A percentile compares a stretch with the other conserved stretches of the same genome.
Evolutionary conservation across 1,284 basidiomycete species (phyloP).

Genomic region (Malassezia pachydermatis): DNA sequence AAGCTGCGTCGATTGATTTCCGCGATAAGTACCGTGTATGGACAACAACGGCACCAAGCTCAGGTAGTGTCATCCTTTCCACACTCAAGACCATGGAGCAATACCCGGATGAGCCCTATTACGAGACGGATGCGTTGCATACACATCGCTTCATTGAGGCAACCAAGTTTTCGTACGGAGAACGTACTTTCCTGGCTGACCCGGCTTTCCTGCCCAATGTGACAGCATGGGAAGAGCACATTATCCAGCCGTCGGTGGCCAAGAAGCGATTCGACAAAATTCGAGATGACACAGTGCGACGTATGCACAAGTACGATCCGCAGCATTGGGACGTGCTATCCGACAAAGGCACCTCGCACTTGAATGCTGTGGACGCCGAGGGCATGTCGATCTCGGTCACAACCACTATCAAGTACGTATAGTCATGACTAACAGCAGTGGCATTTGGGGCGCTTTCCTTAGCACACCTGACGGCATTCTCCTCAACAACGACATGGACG

Average conservation of each 20-base stretch:
- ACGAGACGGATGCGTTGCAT: constrained; percentile 26
- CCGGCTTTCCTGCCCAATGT: constrained; percentile 50
- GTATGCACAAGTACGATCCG: constrained; percentile 47
- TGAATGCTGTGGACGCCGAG: constrained; percentile 47
- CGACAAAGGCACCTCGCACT: constrained; percentile 49
- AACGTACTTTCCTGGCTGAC: constrained; percentile 49
- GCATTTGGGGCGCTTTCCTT: constrained; percentile 44
- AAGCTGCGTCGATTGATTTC: constrained; percentile 58
- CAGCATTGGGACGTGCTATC: constrained; percentile 33
- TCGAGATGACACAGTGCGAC: constrained; percentile 29
- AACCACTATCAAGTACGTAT: constrained; percentile 50
- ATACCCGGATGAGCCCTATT: constrained; percentile 23
- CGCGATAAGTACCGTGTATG: constrained; percentile 67
- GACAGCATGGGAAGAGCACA: constrained; percentile 42
- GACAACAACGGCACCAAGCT: constrained; percentile 56
- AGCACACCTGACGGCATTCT: constrained; percentile 38
- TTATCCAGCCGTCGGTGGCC: constrained; percentile 39
- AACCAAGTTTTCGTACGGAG: constrained; percentile 49
- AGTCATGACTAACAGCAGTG: constrained; percentile 32
- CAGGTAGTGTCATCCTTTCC: constrained; percentile 43
- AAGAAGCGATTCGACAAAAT: constrained; percentile 42
- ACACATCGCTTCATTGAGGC: constrained; percentile 50
- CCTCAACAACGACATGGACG: constrained; percentile 49
- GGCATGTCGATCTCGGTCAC: constrained; percentile 50
- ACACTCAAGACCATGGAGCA: constrained; percentile 41